Base-by-base conservation (phyloP, 495 filamentous ascomycete species). In the Trichoderma virens region DNA sequence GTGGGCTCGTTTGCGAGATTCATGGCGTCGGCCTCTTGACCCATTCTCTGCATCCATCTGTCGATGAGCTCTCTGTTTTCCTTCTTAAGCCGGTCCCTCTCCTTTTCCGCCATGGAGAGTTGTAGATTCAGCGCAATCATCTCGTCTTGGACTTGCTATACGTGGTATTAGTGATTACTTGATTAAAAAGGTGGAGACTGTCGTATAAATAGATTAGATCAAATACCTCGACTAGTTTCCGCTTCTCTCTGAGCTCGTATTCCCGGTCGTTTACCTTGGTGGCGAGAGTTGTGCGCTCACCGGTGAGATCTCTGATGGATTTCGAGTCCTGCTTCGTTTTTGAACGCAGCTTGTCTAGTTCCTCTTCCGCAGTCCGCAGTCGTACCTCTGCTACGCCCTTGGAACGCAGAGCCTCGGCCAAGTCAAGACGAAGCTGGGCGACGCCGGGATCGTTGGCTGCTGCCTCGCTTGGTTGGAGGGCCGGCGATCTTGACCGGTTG, bases 31-130 rank as follows among this genome's bases (percentile, higher is more conserved):
- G 90, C 93, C 77, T 97, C 92, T 73, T 85, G 80, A 6, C 86
- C 87, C 80, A 93, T 91, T 65, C 89, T 81, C 66, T 82, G 84
- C 91, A 98, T 94, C 90, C 90, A 97, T 56, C 93, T 83, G 70
- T 92, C 87, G 62, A 97, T 85, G 39, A 97, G 78, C 59, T 97
- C 89, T 70, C 90, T 83, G 70, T 98, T 97, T 70, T 98, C 93
- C n/a, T 79, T 80, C 71, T 85, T 78, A 64, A 95, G 76, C 69
- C 85, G 86, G 66, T 82, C 81, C 5, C 79, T 79, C 68, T 81
- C 83, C 71, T 92, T 82, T 70, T 93, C 90, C 9, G 88, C 85
- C 80, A 96, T 86, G 70, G 96, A 92, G 3, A 97, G 81, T 74
- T 97, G 89, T 66, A 97, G 83, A 65, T 90, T 91, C 59, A 96